A percentile compares a stretch with the other conserved stretches of the same genome.
These are phyloP conservation scores for Periconia digitata DNA, from an alignment of 2,329 filamentous ascomycete species.

Conservation along the genomic window DNA sequence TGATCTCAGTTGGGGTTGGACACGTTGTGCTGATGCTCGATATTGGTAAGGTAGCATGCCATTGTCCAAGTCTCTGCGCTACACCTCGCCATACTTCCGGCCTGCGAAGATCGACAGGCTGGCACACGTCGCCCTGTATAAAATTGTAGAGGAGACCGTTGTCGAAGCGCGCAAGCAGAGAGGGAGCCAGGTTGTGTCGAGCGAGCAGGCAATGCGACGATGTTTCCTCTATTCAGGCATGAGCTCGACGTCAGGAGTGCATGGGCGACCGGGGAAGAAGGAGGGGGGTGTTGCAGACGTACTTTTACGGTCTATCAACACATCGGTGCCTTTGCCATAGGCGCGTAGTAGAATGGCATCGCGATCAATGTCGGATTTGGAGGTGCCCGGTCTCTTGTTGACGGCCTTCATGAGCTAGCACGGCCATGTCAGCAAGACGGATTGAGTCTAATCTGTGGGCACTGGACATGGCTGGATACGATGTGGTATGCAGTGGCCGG, in stretches of 20 bases:
- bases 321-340: constrained; percentile 90
- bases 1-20: constrained; percentile 33
- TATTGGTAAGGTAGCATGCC: constrained; percentile 76
- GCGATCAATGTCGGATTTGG: constrained; percentile 75
- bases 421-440: constrained; percentile 11
- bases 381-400: constrained; percentile 68
- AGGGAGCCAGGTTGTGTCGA: constrained; percentile 77
- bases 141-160: constrained; percentile 96
- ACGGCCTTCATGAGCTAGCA: constrained; percentile 69
- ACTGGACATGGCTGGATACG: too few species aligned
- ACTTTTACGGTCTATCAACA: constrained; percentile 94
- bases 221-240: constrained; percentile 56
- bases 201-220: constrained; percentile 82
- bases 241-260: constrained; percentile 10
- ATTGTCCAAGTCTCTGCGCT: constrained; percentile 82
- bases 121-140: constrained; percentile 77
- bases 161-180: constrained; percentile 85
- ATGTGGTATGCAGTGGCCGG: too few species aligned
- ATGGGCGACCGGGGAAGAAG: not conserved
- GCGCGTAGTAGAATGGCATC: constrained; percentile 88
- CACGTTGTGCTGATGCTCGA: constrained; percentile 50
- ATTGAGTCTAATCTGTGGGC: too few species aligned
- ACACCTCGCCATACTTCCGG: constrained; percentile 79
- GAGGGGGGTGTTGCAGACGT: constrained; percentile 43
- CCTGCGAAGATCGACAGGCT: constrained; percentile 75